Conservation (phyloP, 2,329 filamentous ascomycete species). For the Juglanconis sp. region DNA sequence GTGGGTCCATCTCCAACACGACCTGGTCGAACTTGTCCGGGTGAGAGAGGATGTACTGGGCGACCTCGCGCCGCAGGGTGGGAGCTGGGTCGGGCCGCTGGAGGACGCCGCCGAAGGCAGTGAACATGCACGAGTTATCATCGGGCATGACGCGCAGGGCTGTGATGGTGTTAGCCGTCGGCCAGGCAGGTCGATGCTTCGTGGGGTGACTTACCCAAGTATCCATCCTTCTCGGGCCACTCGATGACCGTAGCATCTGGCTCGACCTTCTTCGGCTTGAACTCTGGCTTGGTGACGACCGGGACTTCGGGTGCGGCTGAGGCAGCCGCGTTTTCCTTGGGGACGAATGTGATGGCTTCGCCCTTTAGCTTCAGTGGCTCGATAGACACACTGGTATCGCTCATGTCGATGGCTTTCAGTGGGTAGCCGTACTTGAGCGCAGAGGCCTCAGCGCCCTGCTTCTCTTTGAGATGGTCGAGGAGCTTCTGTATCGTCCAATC, state of each 20-base stretch:
- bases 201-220: constrained; percentile 39
- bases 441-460: constrained; percentile 64
- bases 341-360: constrained; percentile 50
- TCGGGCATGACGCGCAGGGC: constrained; percentile 94
- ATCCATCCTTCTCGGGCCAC: constrained; percentile 49
- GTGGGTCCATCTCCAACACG: constrained; percentile 69
- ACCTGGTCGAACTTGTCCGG: constrained; percentile 71
- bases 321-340: constrained; percentile 30
- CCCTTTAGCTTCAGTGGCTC: constrained; percentile 45
- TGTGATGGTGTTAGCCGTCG: constrained; percentile 37
- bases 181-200: background rate
- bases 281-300: constrained; percentile 21
- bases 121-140: constrained; percentile 93
- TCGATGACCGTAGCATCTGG: constrained; percentile 43
- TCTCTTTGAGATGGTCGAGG: constrained; percentile 56
- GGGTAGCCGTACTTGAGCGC: constrained; percentile 85
- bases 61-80: constrained; percentile 72
- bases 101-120: constrained; percentile 80
- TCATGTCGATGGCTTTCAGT: constrained; percentile 64
- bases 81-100: constrained; percentile 49
- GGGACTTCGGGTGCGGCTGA: constrained; percentile 11
- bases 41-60: constrained; percentile 71
- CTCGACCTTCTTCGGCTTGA: constrained; percentile 32
- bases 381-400: constrained; percentile 47
- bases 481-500: constrained; percentile 63